Conservation (phyloP, 2,329 filamentous ascomycete species). For the Huntiella abstrusa region DNA sequence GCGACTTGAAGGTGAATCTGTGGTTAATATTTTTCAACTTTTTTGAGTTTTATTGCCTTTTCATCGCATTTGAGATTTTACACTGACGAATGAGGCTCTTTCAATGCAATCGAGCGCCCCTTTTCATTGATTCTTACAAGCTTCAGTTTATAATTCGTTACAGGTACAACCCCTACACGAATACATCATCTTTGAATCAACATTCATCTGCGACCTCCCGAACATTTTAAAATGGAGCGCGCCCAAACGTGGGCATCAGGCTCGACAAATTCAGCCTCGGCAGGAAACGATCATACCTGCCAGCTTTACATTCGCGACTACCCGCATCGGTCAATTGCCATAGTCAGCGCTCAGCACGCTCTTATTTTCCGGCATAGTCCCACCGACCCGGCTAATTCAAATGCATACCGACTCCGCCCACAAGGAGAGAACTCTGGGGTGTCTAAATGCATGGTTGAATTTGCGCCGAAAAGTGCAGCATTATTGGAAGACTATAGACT, state of each 20-base stretch:
- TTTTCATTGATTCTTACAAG: too few species aligned
- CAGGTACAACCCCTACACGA: not conserved
- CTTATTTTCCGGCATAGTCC: constrained; percentile 69
- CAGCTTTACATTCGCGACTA: constrained; percentile 72
- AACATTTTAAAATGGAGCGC: constrained; percentile 10
- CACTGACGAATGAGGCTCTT: not conserved
- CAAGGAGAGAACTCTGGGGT: constrained; percentile 23
- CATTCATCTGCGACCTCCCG: too few species aligned
- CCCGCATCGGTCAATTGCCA: constrained; percentile 71
- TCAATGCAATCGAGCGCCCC: not conserved
- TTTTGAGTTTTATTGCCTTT: too few species aligned
- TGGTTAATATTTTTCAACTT: too few species aligned
- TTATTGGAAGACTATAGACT: constrained; percentile 61
- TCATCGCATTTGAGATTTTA: too few species aligned
- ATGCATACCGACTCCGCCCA: constrained; percentile 27
- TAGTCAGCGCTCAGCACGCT: constrained; percentile 60
- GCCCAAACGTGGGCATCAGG: constrained; percentile 9
- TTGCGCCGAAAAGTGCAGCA: constrained; percentile 42
- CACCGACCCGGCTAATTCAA: constrained; percentile 38
- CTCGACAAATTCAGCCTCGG: constrained; percentile 16
- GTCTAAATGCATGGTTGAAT: constrained; percentile 74
- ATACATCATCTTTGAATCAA: too few species aligned
- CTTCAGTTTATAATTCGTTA: too few species aligned
- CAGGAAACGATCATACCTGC: constrained; percentile 39
- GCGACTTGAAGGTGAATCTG: too few species aligned